These are phyloP conservation scores for Choanephora cucurbitarum DNA, from an alignment of 371 early-diverging fungal species.

Conservation along the genomic window DNA sequence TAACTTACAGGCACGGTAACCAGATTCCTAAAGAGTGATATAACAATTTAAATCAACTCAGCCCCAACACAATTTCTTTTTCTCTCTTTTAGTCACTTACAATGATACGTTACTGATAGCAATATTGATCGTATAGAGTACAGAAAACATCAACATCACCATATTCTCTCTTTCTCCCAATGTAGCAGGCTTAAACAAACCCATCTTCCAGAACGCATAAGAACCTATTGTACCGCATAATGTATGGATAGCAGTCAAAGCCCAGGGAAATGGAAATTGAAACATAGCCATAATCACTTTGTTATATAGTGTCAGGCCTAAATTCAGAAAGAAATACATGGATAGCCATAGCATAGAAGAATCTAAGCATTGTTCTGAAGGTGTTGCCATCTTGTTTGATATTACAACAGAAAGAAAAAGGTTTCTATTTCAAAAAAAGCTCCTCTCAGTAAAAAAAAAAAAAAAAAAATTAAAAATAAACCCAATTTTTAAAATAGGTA, in stretches of 20 bases:
- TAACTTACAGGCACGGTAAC: conserved; percentile 49
- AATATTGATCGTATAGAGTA: conserved; percentile 89
- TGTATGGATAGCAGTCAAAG: conserved; percentile 84
- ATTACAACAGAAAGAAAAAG: neutral
- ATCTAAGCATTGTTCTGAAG: conserved; percentile 29
- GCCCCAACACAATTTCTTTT: too few relatives aligned
- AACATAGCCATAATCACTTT: conserved; percentile 79
- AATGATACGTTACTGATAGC: conserved; percentile 86
- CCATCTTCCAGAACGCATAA: conserved; percentile 52
- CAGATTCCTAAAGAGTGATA: conserved; percentile 33
- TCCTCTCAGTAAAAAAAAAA: too few relatives aligned
- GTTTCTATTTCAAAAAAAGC: too few relatives aligned
- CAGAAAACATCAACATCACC: conserved; percentile 78
- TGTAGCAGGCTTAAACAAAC: conserved; percentile 61
- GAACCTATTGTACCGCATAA: conserved; percentile 72
- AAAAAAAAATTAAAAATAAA: too few relatives aligned
- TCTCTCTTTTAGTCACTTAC: conserved; percentile 47
- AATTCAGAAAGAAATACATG: conserved; percentile 79
- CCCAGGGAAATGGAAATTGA: conserved; percentile 86
- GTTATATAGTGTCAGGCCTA: conserved; percentile 83
- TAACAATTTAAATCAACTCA: too few relatives aligned
- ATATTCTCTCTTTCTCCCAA: conserved; percentile 67
- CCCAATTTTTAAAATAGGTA: too few relatives aligned
- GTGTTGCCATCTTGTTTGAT: conserved; percentile 10
- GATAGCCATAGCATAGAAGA: conserved; percentile 65